Conservation (phyloP, 2,329 filamentous ascomycete species). For the Pezicula radicicola region DNA sequence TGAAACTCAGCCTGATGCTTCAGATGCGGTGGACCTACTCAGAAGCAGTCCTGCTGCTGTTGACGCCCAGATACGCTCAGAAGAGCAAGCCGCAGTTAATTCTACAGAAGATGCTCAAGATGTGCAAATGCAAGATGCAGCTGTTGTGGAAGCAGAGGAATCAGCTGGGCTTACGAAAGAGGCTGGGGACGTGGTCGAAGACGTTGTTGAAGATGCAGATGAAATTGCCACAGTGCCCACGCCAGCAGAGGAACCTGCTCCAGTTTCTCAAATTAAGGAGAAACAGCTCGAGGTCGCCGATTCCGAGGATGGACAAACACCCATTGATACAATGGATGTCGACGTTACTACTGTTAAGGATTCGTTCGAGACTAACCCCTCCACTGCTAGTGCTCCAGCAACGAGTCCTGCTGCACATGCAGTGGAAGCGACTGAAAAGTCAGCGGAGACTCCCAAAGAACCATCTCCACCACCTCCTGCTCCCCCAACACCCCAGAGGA, state of each 20-base stretch:
- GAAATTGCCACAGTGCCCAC: constrained; percentile 19
- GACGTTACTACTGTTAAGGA: constrained; percentile 22
- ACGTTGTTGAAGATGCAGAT: constrained; percentile 24
- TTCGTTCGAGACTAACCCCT: constrained; percentile 20
- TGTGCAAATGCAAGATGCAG: not conserved
- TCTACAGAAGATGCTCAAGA: constrained; percentile 1
- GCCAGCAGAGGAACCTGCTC: constrained; percentile 11
- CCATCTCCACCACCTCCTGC: constrained; percentile 10
- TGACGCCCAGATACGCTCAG: constrained; percentile 56
- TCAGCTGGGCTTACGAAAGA: constrained; percentile 13
- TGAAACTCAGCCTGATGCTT: constrained; percentile 20
- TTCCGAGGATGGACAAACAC: constrained; percentile 23
- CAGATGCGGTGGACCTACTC: constrained; percentile 33
- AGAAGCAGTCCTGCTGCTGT: constrained; percentile 44
- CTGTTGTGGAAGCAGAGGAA: not conserved
- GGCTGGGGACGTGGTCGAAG: constrained; percentile 18
- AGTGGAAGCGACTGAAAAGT: constrained; percentile 1
- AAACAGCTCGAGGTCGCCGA: constrained; percentile 18
- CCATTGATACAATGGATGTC: constrained; percentile 23
- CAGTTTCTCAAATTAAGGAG: constrained; percentile 3
- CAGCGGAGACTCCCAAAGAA: constrained; percentile 6
- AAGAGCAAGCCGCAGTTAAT: constrained; percentile 42
- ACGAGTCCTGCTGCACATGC: not conserved
- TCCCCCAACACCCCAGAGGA: constrained; percentile 16
- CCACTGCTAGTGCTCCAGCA: constrained; percentile 4